Conservation (phyloP, 176 grass and related monocot genomes). For the Oryza longistaminata region DNA sequence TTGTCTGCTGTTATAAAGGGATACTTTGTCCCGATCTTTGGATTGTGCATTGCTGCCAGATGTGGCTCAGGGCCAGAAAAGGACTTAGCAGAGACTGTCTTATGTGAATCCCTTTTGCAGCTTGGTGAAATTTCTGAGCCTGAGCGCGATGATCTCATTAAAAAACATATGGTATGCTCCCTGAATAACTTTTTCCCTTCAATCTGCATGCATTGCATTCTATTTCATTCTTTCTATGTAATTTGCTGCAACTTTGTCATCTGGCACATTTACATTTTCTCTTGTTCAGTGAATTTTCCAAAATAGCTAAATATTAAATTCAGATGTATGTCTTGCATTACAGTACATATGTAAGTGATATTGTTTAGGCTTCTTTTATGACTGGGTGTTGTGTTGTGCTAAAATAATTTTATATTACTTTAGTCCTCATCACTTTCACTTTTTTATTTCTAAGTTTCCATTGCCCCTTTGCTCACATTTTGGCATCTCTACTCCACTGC, state of each 20-base stretch:
- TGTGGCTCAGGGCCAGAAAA: slow-evolving; percentile 67
- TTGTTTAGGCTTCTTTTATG: slow-evolving; percentile 21
- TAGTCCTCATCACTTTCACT: neutral
- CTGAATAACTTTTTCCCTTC: slow-evolving; percentile 19
- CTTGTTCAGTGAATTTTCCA: neutral
- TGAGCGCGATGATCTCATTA: slow-evolving; percentile 93
- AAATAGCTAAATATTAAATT: neutral
- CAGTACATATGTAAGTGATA: neutral
- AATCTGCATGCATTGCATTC: slow-evolving; percentile 13
- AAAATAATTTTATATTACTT: neutral
- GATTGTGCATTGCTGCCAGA: slow-evolving; percentile 69
- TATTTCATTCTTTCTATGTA: slow-evolving; percentile 17
- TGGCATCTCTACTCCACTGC: slow-evolving; percentile 3
- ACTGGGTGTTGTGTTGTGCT: neutral
- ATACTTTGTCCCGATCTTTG: slow-evolving; percentile 90
- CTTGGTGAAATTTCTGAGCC: slow-evolving; percentile 79
- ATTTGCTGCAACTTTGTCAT: slow-evolving; percentile 21
- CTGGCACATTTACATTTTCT: neutral
- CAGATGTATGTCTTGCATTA: neutral
- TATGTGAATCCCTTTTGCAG: slow-evolving; percentile 79
- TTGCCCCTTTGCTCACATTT: neutral
- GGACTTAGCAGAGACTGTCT: slow-evolving; percentile 63
- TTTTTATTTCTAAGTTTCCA: neutral
- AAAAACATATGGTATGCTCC: slow-evolving; percentile 82
- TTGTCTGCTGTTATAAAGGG: slow-evolving; percentile 71